Conservation (phyloP, 2,329 filamentous ascomycete genomes). For the Aureobasidium sp. region DNA sequence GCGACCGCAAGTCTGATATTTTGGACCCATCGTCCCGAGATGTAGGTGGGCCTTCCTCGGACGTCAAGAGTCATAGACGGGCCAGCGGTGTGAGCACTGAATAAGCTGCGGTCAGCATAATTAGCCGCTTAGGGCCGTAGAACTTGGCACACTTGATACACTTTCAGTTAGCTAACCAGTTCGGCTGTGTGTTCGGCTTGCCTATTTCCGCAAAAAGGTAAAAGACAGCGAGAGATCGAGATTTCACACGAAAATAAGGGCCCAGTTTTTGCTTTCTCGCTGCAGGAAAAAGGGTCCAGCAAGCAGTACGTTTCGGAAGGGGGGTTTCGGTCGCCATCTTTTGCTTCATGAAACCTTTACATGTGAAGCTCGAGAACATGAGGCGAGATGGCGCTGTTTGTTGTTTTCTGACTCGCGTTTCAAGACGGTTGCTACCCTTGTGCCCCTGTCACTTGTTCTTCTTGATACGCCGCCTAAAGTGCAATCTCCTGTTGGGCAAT, state of each 20-base stretch:
- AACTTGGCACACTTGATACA: conserved; percentile 1
- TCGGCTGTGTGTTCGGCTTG: conserved; percentile 10
- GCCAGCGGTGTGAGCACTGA: conserved; percentile 10
- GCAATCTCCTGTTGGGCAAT: conserved; percentile 11
- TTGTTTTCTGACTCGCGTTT: conserved; percentile 17
- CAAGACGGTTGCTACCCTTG: conserved; percentile 7
- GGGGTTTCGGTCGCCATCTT: background rate
- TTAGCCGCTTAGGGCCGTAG: background rate
- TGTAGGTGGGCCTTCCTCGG: conserved; percentile 12
- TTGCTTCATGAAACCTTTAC: conserved; percentile 5
- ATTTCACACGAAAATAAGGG: background rate
- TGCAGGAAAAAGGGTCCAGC: conserved; percentile 1
- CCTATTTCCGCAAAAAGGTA: conserved; percentile 3
- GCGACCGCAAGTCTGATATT: conserved; percentile 6
- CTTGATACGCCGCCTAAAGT: conserved; percentile 7
- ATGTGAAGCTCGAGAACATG: background rate
- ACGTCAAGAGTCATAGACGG: conserved; percentile 12
- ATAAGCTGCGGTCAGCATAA: background rate
- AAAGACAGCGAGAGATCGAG: background rate
- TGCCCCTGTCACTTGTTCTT: conserved; percentile 1
- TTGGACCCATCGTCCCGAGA: conserved; percentile 12
- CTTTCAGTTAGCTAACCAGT: conserved; percentile 7
- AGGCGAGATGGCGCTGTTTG: background rate
- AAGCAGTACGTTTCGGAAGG: conserved; percentile 3
- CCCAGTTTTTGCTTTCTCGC: background rate